Base-by-base conservation (phyloP, 179 eudicot species). In the Silene coronaria region DNA sequence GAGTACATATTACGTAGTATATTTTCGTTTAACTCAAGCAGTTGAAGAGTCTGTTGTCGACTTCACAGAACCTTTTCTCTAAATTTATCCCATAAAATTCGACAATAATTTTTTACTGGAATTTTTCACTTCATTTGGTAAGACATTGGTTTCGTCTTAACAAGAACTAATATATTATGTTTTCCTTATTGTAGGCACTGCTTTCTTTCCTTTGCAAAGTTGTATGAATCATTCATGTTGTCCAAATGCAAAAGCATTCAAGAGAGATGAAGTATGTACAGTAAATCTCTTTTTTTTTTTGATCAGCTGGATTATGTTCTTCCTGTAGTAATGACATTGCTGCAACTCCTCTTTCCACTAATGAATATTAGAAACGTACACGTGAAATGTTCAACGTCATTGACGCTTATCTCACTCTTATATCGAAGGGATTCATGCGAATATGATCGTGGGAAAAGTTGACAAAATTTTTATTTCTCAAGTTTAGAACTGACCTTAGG, bases 161-260 rank as follows among this genome's bases (percentile, higher is more conserved):
- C 22, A 26, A 28, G n/a, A 77, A 4, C 77, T 55, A 22, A 73
- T 30, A 53, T 24, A 42, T 73, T 27, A 12, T 5, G 48, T 22
- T 51, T 27, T 36, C 22, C 72, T 45, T 78, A 46, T 77, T 67
- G 61, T 78, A 95, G 99, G 99, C 79, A 88, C 93, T 73, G 97
- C 97, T 23, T 93, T 95, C 88, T 95, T 82, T 81, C 96, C 99
- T 16, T 32, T 95, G 77, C 99, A 93, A 82, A 95, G 99, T 80
- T 95, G 99, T 79, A 91, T 95, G 92, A 95, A 95, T 80, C 99
- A 95, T 83, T 92, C 97, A 0, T 95, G 99, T 76, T 46, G 65
- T 76, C 99, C 99, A 32, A 89, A 89, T 89, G 97, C 96, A 1
- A 95, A 85, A 82, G 99, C 99, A 75, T 95, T 90, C 80, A 95